Base-by-base conservation (phyloP, 2,329 filamentous ascomycete genomes). In the Hypoxylon sp. region DNA sequence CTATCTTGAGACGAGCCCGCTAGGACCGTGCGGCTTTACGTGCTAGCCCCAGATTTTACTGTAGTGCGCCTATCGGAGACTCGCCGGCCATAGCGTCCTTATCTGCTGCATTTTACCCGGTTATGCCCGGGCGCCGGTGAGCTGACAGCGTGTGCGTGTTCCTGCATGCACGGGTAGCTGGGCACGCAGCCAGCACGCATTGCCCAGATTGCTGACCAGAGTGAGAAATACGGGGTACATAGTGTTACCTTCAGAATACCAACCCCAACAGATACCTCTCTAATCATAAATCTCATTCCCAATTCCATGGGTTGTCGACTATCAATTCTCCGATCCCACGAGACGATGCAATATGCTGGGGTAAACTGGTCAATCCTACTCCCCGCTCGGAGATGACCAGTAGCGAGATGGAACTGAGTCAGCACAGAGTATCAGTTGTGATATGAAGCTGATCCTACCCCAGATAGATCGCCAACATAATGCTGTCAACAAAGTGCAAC, bases 61-160 rank as follows among this genome's bases (percentile, higher is more conserved):
- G 24, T 6, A 44, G 19, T 20, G 32, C 53, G 52, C 64, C 61
- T 67, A 64, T 67, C 61, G 61, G 61, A 56, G 57, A 15, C 13
- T 56, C 43, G 51, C 53, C 64, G 57, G 49, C 43, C 30, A 46
- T 30, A 24, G 56, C n/a, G 26, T 24, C 39, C 15, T 49, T 15
- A 41, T 19, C 37, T 41, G 37, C 37, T 41, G 37, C n/a, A 6
- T 19, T 46, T 19, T 50, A 52, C 60, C 56, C 64, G 64, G 64
- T 60, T 58, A 55, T 58, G 39, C 47, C 64, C 56, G 64, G 54
- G 24, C 28, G 50, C 41, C 48, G 57, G 37, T 41, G 51, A 30
- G 57, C 64, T 62, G 55, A 59, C 58, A 56, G 65, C 62, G 52
- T 65, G 4, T 34, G 4, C 7, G 24, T 22, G 65, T 67, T 67